Percentiles rank a stretch among this genome's conserved stretches.
These are phyloP conservation scores for Pythium brachiatum DNA, from an alignment of 352 stramenopile species.

Conservation along the genomic window DNA sequence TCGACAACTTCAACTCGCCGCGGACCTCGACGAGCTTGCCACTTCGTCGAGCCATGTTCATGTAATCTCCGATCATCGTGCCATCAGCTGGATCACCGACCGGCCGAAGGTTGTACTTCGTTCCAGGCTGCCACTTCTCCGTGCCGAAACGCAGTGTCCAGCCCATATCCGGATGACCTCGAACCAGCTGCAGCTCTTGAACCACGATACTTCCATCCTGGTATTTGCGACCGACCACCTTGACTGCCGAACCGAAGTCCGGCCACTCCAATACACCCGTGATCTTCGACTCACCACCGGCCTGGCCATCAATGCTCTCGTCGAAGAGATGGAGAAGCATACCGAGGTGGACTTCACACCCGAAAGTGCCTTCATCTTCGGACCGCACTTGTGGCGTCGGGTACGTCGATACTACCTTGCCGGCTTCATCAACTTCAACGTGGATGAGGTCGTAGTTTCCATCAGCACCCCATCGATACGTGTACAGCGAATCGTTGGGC, in stretches of 20 bases:
- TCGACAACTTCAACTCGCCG: slow-evolving; percentile 63
- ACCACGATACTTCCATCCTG: slow-evolving; percentile 60
- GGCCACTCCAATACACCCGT: slow-evolving; percentile 76
- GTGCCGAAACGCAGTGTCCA: slow-evolving; percentile 85
- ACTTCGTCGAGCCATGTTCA: slow-evolving; percentile 48
- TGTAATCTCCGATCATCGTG: slow-evolving; percentile 53
- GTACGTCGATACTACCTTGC: slow-evolving; percentile 65
- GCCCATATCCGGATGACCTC: slow-evolving; percentile 82
- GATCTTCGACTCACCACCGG: slow-evolving; percentile 32
- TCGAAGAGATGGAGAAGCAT: slow-evolving; percentile 72
- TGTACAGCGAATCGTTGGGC: slow-evolving; percentile 88
- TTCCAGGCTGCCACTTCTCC: slow-evolving; percentile 86
- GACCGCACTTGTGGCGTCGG: slow-evolving; percentile 67
- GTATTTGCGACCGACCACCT: slow-evolving; percentile 58
- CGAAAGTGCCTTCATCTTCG: slow-evolving; percentile 75
- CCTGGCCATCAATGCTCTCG: slow-evolving; percentile 1
- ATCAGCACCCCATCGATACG: slow-evolving; percentile 85
- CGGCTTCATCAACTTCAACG: slow-evolving; percentile 79
- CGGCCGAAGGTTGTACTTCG: slow-evolving; percentile 67
- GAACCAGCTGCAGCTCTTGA: slow-evolving; percentile 79
- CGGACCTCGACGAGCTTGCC: slow-evolving; percentile 64
- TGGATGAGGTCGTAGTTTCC: slow-evolving; percentile 86
- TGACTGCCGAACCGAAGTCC: slow-evolving; percentile 74
- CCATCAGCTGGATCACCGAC: slow-evolving; percentile 6
- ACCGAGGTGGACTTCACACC: slow-evolving; percentile 74